Evolutionary conservation across 1,139 yeast genomes (phyloP), one percentile per base, ranked within the genome.

Genomic region (Blastobotrys ciferrii): DNA sequence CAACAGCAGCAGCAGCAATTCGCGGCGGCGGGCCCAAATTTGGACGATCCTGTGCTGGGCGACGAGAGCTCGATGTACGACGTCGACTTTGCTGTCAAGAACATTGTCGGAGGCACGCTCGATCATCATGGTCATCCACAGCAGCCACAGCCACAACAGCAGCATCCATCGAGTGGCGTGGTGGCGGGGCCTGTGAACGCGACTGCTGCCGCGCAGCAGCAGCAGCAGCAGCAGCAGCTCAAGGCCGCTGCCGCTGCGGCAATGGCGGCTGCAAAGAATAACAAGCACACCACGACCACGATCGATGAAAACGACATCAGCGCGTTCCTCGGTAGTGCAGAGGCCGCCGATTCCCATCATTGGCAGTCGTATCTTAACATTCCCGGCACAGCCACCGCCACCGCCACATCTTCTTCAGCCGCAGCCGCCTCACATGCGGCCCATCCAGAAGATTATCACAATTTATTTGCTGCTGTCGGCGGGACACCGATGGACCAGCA

Each of bases 21-120:
- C n/a, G n/a, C n/a, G n/a, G 37, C 13, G 17, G 13, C 37, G 7
- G 17, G 9, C 14, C 19, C 13, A 7, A 17, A 33, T 13, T 13
- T 32, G 30, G 49, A 49, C 40, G 52, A 38, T 4, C 28, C 28
- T 6, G 28, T 23, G 28, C 28, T 23, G 9, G 28, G 9, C 5
- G 28, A 23, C 9, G 28, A 23, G 9, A 38, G 48, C 25, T 53
- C 53, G 53, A 50, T 60, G 53, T 49, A 47, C 56, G 49, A 81
- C 2, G 85, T 80, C 4, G 85, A 80, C 58, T 89, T 85, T n/a
- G 91, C 88, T 0, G 87, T 84, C 32, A 74, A 84, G 80, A 75
- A 79, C 50, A 78, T 78, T 56, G 91, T 84, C 7, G 86, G 85
- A 13, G 82, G 81, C 4, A 75, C 81, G 1, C 66, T 80, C 7